phyloP scores from a whole-genome alignment of 1,139 yeast species.

The Magnusiomyces fungicola region DNA sequence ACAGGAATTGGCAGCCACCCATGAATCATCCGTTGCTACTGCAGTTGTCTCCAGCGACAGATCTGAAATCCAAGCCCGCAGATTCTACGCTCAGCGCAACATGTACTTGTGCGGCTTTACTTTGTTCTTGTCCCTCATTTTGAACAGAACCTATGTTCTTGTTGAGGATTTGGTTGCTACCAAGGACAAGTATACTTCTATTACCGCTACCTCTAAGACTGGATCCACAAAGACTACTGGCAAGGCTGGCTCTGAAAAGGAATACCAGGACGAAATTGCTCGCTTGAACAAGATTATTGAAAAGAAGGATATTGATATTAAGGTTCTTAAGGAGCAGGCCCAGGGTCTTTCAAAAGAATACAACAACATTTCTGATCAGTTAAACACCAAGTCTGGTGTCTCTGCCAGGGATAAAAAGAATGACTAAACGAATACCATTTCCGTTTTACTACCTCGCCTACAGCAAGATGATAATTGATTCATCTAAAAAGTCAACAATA shows the following conservation, averaged over 20 bases:
- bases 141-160: slow-evolving; percentile 77
- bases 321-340: slow-evolving; percentile 65
- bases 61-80: slow-evolving; percentile 77
- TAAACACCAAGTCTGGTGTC: slow-evolving; percentile 26
- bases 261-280: slow-evolving; percentile 34
- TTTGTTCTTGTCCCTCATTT: slow-evolving; percentile 75
- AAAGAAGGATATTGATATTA: slow-evolving; percentile 56
- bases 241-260: slow-evolving; percentile 21
- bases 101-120: slow-evolving; percentile 96
- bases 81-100: slow-evolving; percentile 94
- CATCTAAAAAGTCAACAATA: too few relatives aligned
- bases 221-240: slow-evolving; percentile 29
- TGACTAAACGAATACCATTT: too few relatives aligned
- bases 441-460: too few relatives aligned
- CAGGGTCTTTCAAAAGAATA: slow-evolving; percentile 59
- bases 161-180: slow-evolving; percentile 63
- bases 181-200: slow-evolving; percentile 12
- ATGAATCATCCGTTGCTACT: slow-evolving; percentile 7
- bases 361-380: slow-evolving; percentile 40
- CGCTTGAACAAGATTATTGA: slow-evolving; percentile 50
- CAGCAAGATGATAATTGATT: too few relatives aligned
- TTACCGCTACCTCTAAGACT: slow-evolving; percentile 33
- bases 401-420: slow-evolving; percentile 27
- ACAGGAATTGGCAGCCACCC: slow-evolving; percentile 37
- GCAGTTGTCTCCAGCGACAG: slow-evolving; percentile 33